Conservation (phyloP, 768 basidiomycete species). For the Psilocybe subaeruginosa region DNA sequence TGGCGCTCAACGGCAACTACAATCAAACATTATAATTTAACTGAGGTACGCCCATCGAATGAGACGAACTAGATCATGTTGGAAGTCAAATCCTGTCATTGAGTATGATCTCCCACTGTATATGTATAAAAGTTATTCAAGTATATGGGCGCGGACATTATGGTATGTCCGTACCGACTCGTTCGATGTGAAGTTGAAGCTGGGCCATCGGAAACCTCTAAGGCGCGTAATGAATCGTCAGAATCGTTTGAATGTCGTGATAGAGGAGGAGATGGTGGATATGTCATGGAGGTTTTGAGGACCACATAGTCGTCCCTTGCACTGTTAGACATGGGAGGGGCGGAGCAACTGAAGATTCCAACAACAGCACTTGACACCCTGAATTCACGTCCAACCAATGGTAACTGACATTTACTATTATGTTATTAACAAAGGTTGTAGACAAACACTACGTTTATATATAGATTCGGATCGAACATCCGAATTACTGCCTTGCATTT, state of each 20-base stretch:
- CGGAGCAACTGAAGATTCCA: neutral
- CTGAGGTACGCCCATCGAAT: neutral
- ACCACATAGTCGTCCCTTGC: slow-evolving; percentile 45
- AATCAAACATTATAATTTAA: neutral
- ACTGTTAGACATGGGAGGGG: slow-evolving; percentile 39
- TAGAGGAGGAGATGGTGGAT: slow-evolving; percentile 38
- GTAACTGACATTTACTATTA: slow-evolving; percentile 1
- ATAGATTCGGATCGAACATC: neutral
- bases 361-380: neutral
- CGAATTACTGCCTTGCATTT: too few relatives aligned
- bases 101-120: slow-evolving; percentile 64
- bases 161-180: slow-evolving; percentile 30
- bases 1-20: slow-evolving; percentile 71
- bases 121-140: neutral
- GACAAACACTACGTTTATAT: slow-evolving; percentile 1
- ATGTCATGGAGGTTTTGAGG: slow-evolving; percentile 45
- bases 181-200: slow-evolving; percentile 32
- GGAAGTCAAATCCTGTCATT: slow-evolving; percentile 77
- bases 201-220: slow-evolving; percentile 77
- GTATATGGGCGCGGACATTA: neutral
- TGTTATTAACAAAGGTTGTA: neutral
- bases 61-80: slow-evolving; percentile 54
- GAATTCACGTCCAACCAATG: neutral
- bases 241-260: slow-evolving; percentile 61
- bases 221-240: slow-evolving; percentile 72